Base-by-base conservation (phyloP, 2,329 filamentous ascomycete species). In the Penicillium glabrum region DNA sequence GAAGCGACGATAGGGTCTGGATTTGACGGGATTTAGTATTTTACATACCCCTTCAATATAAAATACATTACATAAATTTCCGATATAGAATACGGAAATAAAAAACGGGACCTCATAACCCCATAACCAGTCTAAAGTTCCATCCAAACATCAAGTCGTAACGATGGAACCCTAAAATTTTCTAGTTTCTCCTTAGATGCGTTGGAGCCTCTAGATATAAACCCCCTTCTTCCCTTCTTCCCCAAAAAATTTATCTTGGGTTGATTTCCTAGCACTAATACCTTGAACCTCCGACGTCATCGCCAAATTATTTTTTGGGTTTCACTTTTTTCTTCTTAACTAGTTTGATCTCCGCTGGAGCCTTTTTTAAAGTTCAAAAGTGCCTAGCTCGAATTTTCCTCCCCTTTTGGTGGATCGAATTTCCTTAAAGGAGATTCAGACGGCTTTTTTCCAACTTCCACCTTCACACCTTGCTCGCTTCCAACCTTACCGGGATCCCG, bases 171-270 rank as follows among this genome's bases (percentile, higher is more conserved):
- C 60, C 63, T 64, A 63, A 63, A 60, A 60, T 41, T 51, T 60
- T 57, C 57, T 58, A 61, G 53, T 59, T 46, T 67, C 59, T 56
- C 57, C 51, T 51, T 63, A 56, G 60, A 57, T 60, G 60, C 16
- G 44, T 46, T 60, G 60, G 56, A 61, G 58, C 57, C 60, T 64
- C 62, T 66, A 54, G 51, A 64, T 67, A 66, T 67, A 68, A 68
- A 64, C 57, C 45, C 52, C 46, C 47, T 52, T 55, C 29, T 54
- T 61, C 54, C 59, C 59, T 41, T 19, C n/a, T 10, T 19, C 16
- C n/a, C 8, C 19, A 4, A 21, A 41, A 41, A 41, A 21, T 14
- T 11, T 23, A 41, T 5, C 57, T 61, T 54, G 52, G 19, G 35
- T 41, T 60, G 47, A 26, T 19, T 35, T 53, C 49, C 53, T 55